Evolutionary conservation across 495 filamentous ascomycete genomes (phyloP), one percentile per base, ranked within the genome.

Genomic region (Penicillium lividum): DNA sequence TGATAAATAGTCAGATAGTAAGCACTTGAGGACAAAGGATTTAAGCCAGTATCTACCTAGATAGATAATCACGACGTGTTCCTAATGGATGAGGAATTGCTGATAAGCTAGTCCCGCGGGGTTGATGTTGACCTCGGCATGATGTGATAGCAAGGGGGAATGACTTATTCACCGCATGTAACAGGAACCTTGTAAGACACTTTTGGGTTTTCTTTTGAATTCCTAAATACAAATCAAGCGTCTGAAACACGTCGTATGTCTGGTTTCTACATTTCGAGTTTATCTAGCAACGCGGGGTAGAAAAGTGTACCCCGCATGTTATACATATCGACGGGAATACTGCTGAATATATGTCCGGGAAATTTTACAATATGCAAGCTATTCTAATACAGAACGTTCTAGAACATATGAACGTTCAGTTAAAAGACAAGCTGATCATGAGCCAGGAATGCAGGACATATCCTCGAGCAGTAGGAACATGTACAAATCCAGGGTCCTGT

Each of bases 91-190:
- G 46, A 31, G 28, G 28, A 30, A 31, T 30, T 16, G 46, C 46
- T 31, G 46, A 49, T 49, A 49, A 49, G 46, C 10, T 16, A 13
- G 40, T 44, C 4, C 18, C 25, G 46, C 25, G 46, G 46, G 27
- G 25, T 27, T 33, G 28, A 49, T 28, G 25, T 27, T 49, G 46
- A 49, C 46, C 28, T 49, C 28, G 46, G 27, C 27, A 49, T 49
- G 46, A 31, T 49, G 27, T 30, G 46, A 49, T 49, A 30, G 28
- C 28, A 49, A 49, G 27, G 25, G 43, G 18, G 43, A 27, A 46
- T 46, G 25, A 46, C 43, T 46, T 11, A 13, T 25, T 46, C 16
- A 40, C 38, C 38, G 38, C 38, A 40, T 40, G 38, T 40, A 40
- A 40, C 38, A 40, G 13, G 15, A 36, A 36, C 7, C 31, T 3